A percentile compares a stretch with the other conserved stretches of the same genome.
Evolutionary conservation across 2,329 filamentous ascomycete genomes (phyloP).

Genomic region (Trichoderma koningiopsis): DNA sequence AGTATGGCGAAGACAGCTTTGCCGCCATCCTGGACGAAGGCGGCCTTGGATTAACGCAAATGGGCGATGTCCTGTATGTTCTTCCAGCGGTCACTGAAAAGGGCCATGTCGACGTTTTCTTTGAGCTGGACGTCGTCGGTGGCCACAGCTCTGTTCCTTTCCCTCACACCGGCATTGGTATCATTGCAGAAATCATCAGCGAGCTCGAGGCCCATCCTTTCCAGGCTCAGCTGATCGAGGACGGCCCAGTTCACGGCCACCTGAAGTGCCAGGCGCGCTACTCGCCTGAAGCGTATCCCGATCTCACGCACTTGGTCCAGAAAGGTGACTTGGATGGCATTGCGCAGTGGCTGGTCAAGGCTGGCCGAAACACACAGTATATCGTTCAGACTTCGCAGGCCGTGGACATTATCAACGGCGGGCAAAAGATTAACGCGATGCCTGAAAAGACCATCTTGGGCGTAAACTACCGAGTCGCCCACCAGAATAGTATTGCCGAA

Average conservation of each 20-base stretch:
- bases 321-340: slow-evolving; percentile 37
- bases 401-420: slow-evolving; percentile 62
- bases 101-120: slow-evolving; percentile 60
- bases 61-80: slow-evolving; percentile 53
- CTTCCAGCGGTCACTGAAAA: slow-evolving; percentile 65
- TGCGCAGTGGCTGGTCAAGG: slow-evolving; percentile 33
- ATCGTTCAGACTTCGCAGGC: slow-evolving; percentile 64
- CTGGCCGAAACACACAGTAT: slow-evolving; percentile 42
- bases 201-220: slow-evolving; percentile 63
- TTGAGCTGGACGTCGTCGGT: slow-evolving; percentile 59
- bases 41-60: slow-evolving; percentile 54
- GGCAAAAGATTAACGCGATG: slow-evolving; percentile 68
- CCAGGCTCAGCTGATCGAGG: slow-evolving; percentile 46
- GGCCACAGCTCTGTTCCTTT: slow-evolving; percentile 63
- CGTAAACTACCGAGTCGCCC: slow-evolving; percentile 63
- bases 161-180: slow-evolving; percentile 69
- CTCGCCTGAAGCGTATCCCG: slow-evolving; percentile 51
- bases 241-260: slow-evolving; percentile 58
- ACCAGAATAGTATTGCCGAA: slow-evolving; percentile 53
- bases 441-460: slow-evolving; percentile 60
- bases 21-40: slow-evolving; percentile 66
- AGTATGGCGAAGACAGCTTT: slow-evolving; percentile 59
- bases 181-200: slow-evolving; percentile 66
- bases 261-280: slow-evolving; percentile 61
- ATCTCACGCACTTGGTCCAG: slow-evolving; percentile 41